Conservation (phyloP, 1,284 basidiomycete genomes). For the Cryptococcus neoformans region DNA sequence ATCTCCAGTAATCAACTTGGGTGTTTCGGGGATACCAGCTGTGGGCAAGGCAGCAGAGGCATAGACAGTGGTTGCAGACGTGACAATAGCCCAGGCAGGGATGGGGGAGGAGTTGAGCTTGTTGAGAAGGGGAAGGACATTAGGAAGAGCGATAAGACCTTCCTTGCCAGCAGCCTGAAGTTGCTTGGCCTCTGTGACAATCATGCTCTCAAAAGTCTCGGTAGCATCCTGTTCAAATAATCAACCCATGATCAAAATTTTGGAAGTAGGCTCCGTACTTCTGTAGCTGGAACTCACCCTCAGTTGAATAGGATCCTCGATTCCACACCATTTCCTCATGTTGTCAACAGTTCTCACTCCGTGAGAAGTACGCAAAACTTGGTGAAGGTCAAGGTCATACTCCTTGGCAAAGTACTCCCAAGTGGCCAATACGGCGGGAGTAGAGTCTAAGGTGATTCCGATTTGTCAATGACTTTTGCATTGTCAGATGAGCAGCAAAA, state of each 20-base stretch:
- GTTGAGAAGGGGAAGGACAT: constrained; percentile 35
- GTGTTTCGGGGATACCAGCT: constrained; percentile 59
- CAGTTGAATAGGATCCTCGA: constrained; percentile 59
- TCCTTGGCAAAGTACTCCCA: constrained; percentile 44
- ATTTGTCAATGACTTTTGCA: background rate
- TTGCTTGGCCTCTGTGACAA: constrained; percentile 40
- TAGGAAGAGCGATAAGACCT: constrained; percentile 45
- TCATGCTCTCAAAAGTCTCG: constrained; percentile 45
- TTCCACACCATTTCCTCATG: constrained; percentile 62
- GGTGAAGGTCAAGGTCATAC: constrained; percentile 43
- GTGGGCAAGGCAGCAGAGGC: constrained; percentile 61
- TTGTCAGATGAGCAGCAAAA: background rate
- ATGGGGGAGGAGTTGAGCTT: constrained; percentile 16
- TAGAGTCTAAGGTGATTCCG: constrained; percentile 30
- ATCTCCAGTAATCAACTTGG: constrained; percentile 65
- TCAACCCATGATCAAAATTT: no score
- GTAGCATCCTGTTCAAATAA: constrained; percentile 19
- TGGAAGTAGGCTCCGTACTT: background rate
- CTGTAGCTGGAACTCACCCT: background rate
- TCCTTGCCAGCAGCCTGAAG: constrained; percentile 40
- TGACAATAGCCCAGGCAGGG: constrained; percentile 74
- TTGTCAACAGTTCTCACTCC: constrained; percentile 72
- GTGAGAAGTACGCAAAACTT: constrained; percentile 56
- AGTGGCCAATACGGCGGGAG: constrained; percentile 44
- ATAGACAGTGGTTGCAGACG: constrained; percentile 69